Percentiles rank a stretch among this genome's conserved stretches.
These are phyloP conservation scores for Coelastrella sp. DNA, from an alignment of 139 green algal genomes.

Conservation along the genomic window DNA sequence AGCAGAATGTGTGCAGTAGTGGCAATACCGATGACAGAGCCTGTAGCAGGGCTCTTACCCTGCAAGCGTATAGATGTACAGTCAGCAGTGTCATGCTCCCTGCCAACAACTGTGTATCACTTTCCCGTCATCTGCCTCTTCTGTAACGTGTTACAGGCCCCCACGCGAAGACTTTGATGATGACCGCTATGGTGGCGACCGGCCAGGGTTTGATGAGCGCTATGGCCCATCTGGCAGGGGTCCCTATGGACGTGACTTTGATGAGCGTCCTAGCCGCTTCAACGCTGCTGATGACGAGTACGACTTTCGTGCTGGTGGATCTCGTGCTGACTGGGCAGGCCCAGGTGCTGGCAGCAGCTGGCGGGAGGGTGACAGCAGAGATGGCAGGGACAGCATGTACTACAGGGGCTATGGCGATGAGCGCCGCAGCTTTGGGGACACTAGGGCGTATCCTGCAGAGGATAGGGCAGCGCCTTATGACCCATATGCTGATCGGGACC, in stretches of 20 bases:
- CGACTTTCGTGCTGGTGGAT: conserved; percentile 31
- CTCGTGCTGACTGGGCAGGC: conserved; percentile 1
- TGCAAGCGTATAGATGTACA: background rate
- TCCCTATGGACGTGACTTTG: conserved; percentile 12
- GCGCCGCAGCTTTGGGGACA: background rate
- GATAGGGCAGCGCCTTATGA: conserved; percentile 34
- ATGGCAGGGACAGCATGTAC: background rate
- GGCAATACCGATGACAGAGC: no score
- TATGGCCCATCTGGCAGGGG: conserved; percentile 11
- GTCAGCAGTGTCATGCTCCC: background rate
- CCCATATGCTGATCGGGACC: conserved; percentile 42
- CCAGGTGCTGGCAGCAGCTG: background rate
- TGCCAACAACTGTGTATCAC: background rate
- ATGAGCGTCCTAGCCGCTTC: background rate
- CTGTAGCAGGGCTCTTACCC: no score
- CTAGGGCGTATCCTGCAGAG: background rate
- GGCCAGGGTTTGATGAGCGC: background rate
- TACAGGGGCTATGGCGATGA: conserved; percentile 16
- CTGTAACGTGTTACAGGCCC: conserved; percentile 5
- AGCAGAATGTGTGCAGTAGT: no score
- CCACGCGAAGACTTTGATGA: conserved; percentile 33
- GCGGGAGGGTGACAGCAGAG: conserved; percentile 19
- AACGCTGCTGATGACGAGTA: conserved; percentile 38
- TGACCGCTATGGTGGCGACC: conserved; percentile 17
- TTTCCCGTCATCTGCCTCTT: background rate